Evolutionary conservation across 1,139 yeast genomes (phyloP).

Genomic region (Debaryomyces singareniensis): DNA sequence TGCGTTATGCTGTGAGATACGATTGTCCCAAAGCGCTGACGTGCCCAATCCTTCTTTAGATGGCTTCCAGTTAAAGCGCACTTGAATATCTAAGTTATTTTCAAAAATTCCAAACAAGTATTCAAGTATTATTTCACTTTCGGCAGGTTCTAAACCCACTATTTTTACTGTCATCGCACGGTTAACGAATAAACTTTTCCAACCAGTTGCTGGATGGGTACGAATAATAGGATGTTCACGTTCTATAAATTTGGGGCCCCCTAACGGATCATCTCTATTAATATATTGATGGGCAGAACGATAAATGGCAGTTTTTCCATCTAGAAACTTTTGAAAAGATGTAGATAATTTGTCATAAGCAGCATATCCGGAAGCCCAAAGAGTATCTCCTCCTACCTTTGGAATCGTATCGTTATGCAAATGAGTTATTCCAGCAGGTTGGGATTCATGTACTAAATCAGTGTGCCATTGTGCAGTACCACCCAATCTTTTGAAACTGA

Average conservation of each 20-base stretch:
- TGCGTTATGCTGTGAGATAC: conserved; percentile 45
- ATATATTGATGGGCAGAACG: conserved; percentile 30
- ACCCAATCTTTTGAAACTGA: conserved; percentile 24
- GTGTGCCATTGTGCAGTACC: conserved; percentile 35
- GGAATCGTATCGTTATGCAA: conserved; percentile 32
- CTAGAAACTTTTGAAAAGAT: conserved; percentile 28
- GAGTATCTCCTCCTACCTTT: conserved; percentile 30
- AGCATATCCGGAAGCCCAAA: conserved; percentile 32
- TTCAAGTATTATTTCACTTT: conserved; percentile 25
- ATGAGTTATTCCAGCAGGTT: conserved; percentile 35
- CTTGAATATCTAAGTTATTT: conserved; percentile 39
- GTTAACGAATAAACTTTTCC: conserved; percentile 35
- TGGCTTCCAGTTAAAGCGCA: conserved; percentile 50
- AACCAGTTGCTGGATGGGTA: conserved; percentile 41
- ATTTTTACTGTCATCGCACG: conserved; percentile 31
- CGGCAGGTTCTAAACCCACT: conserved; percentile 30
- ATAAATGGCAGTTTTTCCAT: conserved; percentile 32
- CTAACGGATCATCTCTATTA: conserved; percentile 27
- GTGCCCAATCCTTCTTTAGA: conserved; percentile 45
- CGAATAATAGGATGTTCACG: conserved; percentile 36
- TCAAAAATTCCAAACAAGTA: conserved; percentile 27
- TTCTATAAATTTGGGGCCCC: conserved; percentile 28
- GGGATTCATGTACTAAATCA: conserved; percentile 31
- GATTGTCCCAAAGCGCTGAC: conserved; percentile 56
- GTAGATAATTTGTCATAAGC: conserved; percentile 35